Evolutionary conservation across 805 yeast species (phyloP), one percentile per base, ranked within the genome.

Genomic region (Sporopachydermia quercuum): DNA sequence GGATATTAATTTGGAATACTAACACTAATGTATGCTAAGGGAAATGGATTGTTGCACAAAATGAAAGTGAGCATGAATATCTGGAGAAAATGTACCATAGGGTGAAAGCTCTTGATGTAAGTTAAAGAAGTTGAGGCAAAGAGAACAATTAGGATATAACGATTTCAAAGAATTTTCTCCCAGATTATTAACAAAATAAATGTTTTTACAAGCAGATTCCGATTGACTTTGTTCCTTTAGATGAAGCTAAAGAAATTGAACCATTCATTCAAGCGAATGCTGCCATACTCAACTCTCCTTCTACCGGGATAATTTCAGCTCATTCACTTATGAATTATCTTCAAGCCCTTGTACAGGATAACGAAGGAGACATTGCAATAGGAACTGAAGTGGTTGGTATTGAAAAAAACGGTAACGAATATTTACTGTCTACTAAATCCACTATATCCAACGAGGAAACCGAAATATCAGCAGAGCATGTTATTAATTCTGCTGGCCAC

Each of bases 1-100:
- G n/a, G n/a, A n/a, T n/a, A n/a, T n/a, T n/a, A n/a, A n/a, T 8
- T 8, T 23, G 30, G 30, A n/a, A 23, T 23, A 8, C 30, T 23
- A n/a, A 23, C 8, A 8, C 30, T 23, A 34, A 34, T 8, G 15
- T n/a, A 5, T 14, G 11, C 15, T 15, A n/a, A 49, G 52, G 68
- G 14, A 63, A 86, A 54, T 81, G 94, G 86, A 59, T 86, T 3
- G 86, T 86, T 13, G 95, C 96, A 0, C 94, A 85, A 53, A 65
- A 65, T 38, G 84, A 74, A 16, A 45, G 45, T 1, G 87, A 86
- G 50, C 65, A 61, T 34, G 74, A 74, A 18, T 74, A 71, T 49
- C 61, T 86, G 35, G 69, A 73, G 34, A 55, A 59, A 16, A 50
- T 86, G 44, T 66, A 70, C 47, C 56, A 56, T 5, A 70, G 68